These are phyloP conservation scores for Purshia tridentata DNA, from an alignment of 306 rosid genomes.

Conservation along the genomic window DNA sequence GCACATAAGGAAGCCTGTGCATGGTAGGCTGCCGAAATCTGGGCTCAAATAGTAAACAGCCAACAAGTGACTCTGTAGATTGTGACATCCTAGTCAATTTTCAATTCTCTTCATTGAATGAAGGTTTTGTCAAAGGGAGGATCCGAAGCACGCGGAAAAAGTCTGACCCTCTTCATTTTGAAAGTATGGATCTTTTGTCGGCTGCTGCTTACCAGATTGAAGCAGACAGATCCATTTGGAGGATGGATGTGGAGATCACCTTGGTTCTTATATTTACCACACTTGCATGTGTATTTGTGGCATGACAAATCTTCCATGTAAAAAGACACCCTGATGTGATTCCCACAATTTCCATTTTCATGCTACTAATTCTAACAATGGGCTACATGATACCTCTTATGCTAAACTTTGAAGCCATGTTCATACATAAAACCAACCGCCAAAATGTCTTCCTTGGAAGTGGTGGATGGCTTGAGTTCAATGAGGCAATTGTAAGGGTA, in stretches of 20 bases:
- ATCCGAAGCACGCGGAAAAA: slow-evolving; percentile 40
- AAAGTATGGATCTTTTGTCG: slow-evolving; percentile 27
- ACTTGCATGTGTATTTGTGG: slow-evolving; percentile 43
- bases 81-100: slow-evolving; percentile 49
- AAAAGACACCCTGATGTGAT: slow-evolving; percentile 41
- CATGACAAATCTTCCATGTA: slow-evolving; percentile 51
- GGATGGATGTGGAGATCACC: slow-evolving; percentile 51
- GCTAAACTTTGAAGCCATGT: slow-evolving; percentile 57
- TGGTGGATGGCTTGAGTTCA: slow-evolving; percentile 47
- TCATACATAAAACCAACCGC: slow-evolving; percentile 20
- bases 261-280: slow-evolving; percentile 50
- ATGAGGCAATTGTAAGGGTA: slow-evolving; percentile 41
- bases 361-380: slow-evolving; percentile 46
- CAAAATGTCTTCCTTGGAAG: slow-evolving; percentile 22
- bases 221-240: slow-evolving; percentile 31
- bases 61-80: slow-evolving; percentile 28
- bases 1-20: slow-evolving; percentile 50
- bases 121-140: slow-evolving; percentile 34
- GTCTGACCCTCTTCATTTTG: slow-evolving; percentile 46
- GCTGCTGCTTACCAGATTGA: slow-evolving; percentile 1
- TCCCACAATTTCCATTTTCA: slow-evolving; percentile 44
- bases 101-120: slow-evolving; percentile 32
- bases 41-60: neutral
- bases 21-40: slow-evolving; percentile 58
- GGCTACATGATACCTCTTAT: slow-evolving; percentile 52